Base-by-base conservation (phyloP, 1,284 basidiomycete genomes). In the Trichosporon coremiiforme region DNA sequence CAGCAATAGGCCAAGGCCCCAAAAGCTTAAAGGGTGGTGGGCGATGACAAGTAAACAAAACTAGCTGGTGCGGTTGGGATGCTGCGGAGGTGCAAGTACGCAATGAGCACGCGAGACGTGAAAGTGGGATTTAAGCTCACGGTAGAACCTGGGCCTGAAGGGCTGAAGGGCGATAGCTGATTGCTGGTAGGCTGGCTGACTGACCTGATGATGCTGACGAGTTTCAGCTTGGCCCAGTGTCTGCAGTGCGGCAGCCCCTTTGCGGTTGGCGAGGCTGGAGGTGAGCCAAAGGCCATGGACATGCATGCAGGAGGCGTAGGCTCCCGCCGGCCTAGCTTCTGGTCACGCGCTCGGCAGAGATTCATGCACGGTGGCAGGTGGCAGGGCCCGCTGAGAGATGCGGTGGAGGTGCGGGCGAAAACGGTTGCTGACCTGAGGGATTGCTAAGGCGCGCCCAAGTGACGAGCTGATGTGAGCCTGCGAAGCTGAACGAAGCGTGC, bases 331-430 rank as follows among this genome's bases (percentile, higher is more conserved):
- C 41, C 41, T 15, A 45, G 41, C 17, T 7, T 45, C 41, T 45
- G 41, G 41, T 15, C 41, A 45, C 41, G 41, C 41, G 41, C 41
- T 45, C 38, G 41, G 41, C 41, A 38, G 15, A 4, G 41, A 25
- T 6, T 17, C 17, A 7, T 17, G 41, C 50, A 53, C 50, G 50
- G 50, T 20, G 22, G 50, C 50, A 22, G 41, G 41, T 45, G 41
- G 41, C 17, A 45, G 41, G 41, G 41, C 17, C 41, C 41, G 41
- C 41, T 8, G 17, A n/a, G 38, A n/a, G 17, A 7, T 6, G 15
- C 17, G 57, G 29, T n/a, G 29, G 57, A 62, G 57, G 57, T 31
- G 31, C 57, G 57, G 57, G 22, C 5, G 57, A 62, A 62, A 62
- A 62, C 57, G 55, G 50, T 25, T 25, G 8, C 25, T 60, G 55